Evolutionary conservation across 1,284 basidiomycete species (phyloP).

Genomic region (Irpex sp.): DNA sequence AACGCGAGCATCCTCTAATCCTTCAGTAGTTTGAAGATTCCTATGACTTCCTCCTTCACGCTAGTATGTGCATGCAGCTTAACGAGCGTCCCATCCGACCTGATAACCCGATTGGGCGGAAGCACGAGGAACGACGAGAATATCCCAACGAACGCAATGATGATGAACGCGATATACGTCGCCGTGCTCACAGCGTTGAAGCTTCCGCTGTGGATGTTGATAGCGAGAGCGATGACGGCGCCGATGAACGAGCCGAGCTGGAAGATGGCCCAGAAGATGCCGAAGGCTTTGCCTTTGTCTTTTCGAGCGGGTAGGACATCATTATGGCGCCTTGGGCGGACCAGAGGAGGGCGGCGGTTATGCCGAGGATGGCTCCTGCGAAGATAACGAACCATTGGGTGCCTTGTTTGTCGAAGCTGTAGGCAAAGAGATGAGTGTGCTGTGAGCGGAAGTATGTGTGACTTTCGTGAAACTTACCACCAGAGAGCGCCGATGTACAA

Average conservation of each 20-base stretch:
- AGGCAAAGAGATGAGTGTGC: neutral
- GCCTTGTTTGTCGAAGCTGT: constrained; percentile 41
- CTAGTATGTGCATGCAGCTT: constrained; percentile 42
- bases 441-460: neutral
- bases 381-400: constrained; percentile 55
- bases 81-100: constrained; percentile 46
- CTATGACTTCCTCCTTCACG: constrained; percentile 40
- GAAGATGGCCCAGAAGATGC: constrained; percentile 65
- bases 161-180: constrained; percentile 51
- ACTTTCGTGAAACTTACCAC: constrained; percentile 34
- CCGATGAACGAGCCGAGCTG: constrained; percentile 62
- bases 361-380: constrained; percentile 62
- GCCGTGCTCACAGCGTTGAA: constrained; percentile 39
- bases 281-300: constrained; percentile 56
- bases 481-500: constrained; percentile 57
- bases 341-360: constrained; percentile 70
- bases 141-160: constrained; percentile 41
- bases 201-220: constrained; percentile 41
- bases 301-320: constrained; percentile 65
- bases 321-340: constrained; percentile 65
- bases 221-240: constrained; percentile 56
- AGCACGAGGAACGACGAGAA: constrained; percentile 35
- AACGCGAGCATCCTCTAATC: constrained; percentile 47
- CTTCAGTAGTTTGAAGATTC: constrained; percentile 41
- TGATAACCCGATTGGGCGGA: constrained; percentile 45